Conservation (phyloP, 2,329 filamentous ascomycete species). For the Aspergillus flavus region DNA sequence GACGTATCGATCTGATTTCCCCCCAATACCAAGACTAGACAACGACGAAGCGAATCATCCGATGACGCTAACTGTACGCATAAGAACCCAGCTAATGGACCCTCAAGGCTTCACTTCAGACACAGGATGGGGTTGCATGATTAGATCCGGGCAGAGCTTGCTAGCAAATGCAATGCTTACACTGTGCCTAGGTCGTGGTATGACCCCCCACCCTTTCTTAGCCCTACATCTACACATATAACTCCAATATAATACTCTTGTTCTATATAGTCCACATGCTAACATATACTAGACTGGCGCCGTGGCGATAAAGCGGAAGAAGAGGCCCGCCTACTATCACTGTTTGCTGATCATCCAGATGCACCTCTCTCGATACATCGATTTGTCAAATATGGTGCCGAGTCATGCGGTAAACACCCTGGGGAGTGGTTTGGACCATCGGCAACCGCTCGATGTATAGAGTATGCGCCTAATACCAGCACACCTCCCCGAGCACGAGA, state of each 20-base stretch:
- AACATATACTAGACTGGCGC: constrained; percentile 69
- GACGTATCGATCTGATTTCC: constrained; percentile 89
- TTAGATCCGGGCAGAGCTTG: constrained; percentile 89
- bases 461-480: constrained; percentile 59
- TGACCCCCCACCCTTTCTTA: constrained; percentile 9
- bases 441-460: constrained; percentile 89
- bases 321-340: constrained; percentile 71
- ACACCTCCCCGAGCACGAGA: not conserved
- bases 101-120: constrained; percentile 86
- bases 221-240: constrained; percentile 21
- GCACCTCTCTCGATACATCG: constrained; percentile 94
- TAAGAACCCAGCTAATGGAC: constrained; percentile 79
- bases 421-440: constrained; percentile 99
- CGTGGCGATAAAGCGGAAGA: constrained; percentile 59
- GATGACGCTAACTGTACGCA: constrained; percentile 80
- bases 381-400: constrained; percentile 86
- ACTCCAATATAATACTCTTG: not conserved
- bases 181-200: constrained; percentile 77
- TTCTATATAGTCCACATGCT: constrained; percentile 12
- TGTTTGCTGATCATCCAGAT: constrained; percentile 84
- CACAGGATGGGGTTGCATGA: constrained; percentile 99
- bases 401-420: constrained; percentile 87
- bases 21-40: constrained; percentile 75
- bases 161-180: constrained; percentile 81
- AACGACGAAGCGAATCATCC: constrained; percentile 70